These are phyloP conservation scores for Crepidotus variabilis DNA, from an alignment of 768 basidiomycete genomes.

Conservation along the genomic window DNA sequence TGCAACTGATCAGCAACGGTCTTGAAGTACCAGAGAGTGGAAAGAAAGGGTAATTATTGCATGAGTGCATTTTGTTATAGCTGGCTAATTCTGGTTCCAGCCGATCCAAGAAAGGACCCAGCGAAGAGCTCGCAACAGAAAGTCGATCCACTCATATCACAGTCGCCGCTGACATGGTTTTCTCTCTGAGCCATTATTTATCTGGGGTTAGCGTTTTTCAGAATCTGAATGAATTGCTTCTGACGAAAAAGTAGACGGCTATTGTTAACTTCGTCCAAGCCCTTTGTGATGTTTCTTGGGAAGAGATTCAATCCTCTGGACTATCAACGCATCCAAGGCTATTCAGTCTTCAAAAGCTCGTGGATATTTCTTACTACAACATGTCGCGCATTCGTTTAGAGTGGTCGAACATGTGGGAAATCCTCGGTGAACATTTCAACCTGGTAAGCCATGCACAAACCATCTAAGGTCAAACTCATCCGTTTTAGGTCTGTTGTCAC, in stretches of 20 bases:
- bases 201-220: conserved; percentile 76
- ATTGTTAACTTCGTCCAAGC: conserved; percentile 98
- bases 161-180: conserved; percentile 98
- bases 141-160: conserved; percentile 97
- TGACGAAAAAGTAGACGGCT: conserved; percentile 58
- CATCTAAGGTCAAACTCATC: not conserved
- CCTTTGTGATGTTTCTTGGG: conserved; percentile 96
- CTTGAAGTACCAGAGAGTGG: conserved; percentile 78
- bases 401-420: conserved; percentile 98
- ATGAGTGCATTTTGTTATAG: not conserved
- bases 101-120: conserved; percentile 61
- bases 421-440: conserved; percentile 97
- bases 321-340: conserved; percentile 90
- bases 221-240: conserved; percentile 1
- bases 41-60: conserved; percentile 67
- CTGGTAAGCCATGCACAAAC: conserved; percentile 51
- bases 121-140: conserved; percentile 95
- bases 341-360: conserved; percentile 96
- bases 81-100: conserved; percentile 18
- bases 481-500: conserved; percentile 88
- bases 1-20: conserved; percentile 95
- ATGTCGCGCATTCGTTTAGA: conserved; percentile 98
- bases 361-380: conserved; percentile 99
- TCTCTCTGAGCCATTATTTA: conserved; percentile 91
- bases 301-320: conserved; percentile 97